Evolutionary conservation across 805 yeast genomes (phyloP), one percentile per base, ranked within the genome.

Genomic region (Kazachstania kunashirensis): DNA sequence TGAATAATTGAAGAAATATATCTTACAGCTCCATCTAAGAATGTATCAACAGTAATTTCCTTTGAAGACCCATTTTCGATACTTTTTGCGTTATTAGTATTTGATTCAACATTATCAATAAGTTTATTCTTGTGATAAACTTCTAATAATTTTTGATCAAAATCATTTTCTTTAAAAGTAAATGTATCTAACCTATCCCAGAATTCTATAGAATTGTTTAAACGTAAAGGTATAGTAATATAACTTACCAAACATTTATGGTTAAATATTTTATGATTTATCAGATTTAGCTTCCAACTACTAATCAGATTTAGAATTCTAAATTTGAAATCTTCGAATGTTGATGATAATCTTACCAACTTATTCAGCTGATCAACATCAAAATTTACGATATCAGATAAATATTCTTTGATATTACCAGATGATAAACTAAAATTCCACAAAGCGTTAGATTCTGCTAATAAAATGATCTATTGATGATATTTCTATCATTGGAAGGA

Each of bases 361-460:
- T 30, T 48, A 21, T 62, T 66, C 9, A 81, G 57, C 19, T 63
- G 57, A 0, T 57, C 47, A 0, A 79, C 78, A 17, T 29, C 23
- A 6, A 9, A 5, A 5, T 11, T 12, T 31, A 62, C 55, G 24
- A 55, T 50, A 15, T 69, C 54, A 17, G 21, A 5, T 17, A 74
- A 41, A 11, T 74, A 61, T 47, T 68, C 76, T 2, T 70, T 68
- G 5, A 36, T 19, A 5, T 54, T 49, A 19, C 61, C 62, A 26
- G 32, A 42, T 29, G 52, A 56, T 10, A 56, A 30, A 42, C 52
- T 50, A 37, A 55, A 58, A 16, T 50, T 50, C 77, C 94, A 74
- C 5, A 89, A 40, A 0, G 96, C 96, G 41, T 75, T 68, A 0
- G 89, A 75, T 57, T 89, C 97, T 0, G 79, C 77, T 29, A 81